Percentiles rank a stretch among this genome's conserved stretches.
phyloP scores from a whole-genome alignment of 2,329 filamentous ascomycete species.

The Macrophomina tecta region DNA sequence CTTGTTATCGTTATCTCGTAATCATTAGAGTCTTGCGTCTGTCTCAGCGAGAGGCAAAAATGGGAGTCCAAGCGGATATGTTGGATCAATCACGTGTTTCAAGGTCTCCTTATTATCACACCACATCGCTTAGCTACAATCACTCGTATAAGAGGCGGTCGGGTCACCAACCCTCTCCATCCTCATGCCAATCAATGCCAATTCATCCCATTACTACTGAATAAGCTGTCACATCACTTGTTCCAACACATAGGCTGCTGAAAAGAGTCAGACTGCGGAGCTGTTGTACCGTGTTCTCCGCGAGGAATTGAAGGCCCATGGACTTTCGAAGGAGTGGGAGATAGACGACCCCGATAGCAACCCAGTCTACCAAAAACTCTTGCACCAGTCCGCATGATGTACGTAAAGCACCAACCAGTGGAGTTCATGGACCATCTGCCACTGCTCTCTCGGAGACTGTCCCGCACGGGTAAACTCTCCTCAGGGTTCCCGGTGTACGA shows the following conservation, averaged over 20 bases:
- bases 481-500: neutral
- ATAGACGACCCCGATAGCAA: neutral
- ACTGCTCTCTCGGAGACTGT: neutral
- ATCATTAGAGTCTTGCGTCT: no score
- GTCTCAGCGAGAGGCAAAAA: no score
- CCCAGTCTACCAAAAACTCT: neutral
- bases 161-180: no score
- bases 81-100: no score
- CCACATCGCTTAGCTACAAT: no score
- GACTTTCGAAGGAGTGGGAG: neutral
- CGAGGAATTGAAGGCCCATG: neutral
- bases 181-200: no score
- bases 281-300: neutral
- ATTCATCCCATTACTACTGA: no score
- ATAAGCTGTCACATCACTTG: no score
- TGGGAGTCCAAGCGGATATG: no score
- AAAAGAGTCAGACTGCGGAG: neutral
- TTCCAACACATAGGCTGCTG: neutral
- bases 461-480: neutral
- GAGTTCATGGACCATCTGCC: neutral
- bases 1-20: no score
- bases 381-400: neutral
- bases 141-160: no score
- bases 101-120: no score
- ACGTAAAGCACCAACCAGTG: neutral